phyloP scores from a whole-genome alignment of 371 early-diverging fungal genomes.

The Dinochytrium kinnereticum region DNA sequence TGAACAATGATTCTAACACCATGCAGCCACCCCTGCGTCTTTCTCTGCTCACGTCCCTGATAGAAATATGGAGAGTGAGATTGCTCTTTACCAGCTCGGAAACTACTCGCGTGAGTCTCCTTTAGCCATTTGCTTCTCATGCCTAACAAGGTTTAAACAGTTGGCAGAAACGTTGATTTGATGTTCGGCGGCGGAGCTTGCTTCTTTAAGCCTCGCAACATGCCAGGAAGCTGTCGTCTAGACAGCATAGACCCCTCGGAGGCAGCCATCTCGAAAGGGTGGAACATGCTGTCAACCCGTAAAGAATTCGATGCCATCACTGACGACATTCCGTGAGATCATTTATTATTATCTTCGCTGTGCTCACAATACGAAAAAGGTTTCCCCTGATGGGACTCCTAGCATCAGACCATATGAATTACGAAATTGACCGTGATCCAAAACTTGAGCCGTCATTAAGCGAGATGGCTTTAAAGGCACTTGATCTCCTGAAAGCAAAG shows the following conservation, averaged over 20 bases:
- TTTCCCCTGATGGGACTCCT: slow-evolving; percentile 85
- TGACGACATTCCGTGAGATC: slow-evolving; percentile 1
- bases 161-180: slow-evolving; percentile 83
- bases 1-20: slow-evolving; percentile 3
- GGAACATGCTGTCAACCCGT: slow-evolving; percentile 53
- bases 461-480: slow-evolving; percentile 84
- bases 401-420: slow-evolving; percentile 81
- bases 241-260: slow-evolving; percentile 74
- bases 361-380: slow-evolving; percentile 10
- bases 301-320: slow-evolving; percentile 65
- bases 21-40: slow-evolving; percentile 57
- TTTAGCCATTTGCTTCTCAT: too few relatives aligned
- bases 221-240: slow-evolving; percentile 64
- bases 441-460: slow-evolving; percentile 74
- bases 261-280: slow-evolving; percentile 61
- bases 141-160: too few relatives aligned
- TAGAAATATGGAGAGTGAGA: slow-evolving; percentile 69
- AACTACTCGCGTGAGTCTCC: slow-evolving; percentile 53
- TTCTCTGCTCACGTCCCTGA: slow-evolving; percentile 75
- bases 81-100: slow-evolving; percentile 91
- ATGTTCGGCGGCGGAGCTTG: slow-evolving; percentile 93
- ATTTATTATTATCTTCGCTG: not conserved
- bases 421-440: slow-evolving; percentile 81
- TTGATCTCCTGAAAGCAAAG: slow-evolving; percentile 63
- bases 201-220: slow-evolving; percentile 73